These are phyloP conservation scores for Bipolaris gigantea DNA, from an alignment of 2,329 filamentous ascomycete species.

Conservation along the genomic window DNA sequence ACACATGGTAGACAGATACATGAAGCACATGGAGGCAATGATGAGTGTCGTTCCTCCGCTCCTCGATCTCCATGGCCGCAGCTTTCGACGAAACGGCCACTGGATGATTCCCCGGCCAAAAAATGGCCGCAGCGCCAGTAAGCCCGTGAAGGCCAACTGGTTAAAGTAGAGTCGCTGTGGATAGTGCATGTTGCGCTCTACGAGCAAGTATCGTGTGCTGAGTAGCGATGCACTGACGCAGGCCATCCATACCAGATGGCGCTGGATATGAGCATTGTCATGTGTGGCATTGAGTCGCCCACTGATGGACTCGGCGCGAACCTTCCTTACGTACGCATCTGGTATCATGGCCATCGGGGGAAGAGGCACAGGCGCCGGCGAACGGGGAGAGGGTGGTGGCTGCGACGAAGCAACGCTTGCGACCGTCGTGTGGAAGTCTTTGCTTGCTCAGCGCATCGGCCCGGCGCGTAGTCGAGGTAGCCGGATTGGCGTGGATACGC, in stretches of 20 bases:
- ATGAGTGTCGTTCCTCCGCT: conserved; percentile 4
- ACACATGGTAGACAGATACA: conserved; percentile 23
- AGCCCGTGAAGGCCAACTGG: conserved; percentile 12
- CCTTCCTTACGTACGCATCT: not conserved
- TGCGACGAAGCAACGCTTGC: not conserved
- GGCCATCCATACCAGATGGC: conserved; percentile 12
- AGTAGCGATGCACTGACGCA: conserved; percentile 21
- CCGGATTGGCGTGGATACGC: not conserved
- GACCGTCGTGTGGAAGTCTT: not conserved
- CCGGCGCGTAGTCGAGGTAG: not conserved
- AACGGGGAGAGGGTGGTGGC: not conserved
- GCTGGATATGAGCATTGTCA: not conserved
- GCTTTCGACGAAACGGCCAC: not conserved
- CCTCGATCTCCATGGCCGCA: not conserved
- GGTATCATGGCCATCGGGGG: not conserved
- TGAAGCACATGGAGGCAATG: conserved; percentile 7
- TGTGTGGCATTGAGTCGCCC: not conserved
- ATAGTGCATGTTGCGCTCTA: conserved; percentile 29
- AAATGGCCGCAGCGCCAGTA: not conserved
- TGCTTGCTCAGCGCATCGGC: not conserved
- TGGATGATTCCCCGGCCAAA: not conserved
- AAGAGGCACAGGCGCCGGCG: not conserved
- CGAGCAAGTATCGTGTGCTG: conserved; percentile 22
- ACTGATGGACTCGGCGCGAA: not conserved
- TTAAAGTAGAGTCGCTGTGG: conserved; percentile 19